Conservation (phyloP, 192 early-diverging fungal species). For the Thamnidium elegans region DNA sequence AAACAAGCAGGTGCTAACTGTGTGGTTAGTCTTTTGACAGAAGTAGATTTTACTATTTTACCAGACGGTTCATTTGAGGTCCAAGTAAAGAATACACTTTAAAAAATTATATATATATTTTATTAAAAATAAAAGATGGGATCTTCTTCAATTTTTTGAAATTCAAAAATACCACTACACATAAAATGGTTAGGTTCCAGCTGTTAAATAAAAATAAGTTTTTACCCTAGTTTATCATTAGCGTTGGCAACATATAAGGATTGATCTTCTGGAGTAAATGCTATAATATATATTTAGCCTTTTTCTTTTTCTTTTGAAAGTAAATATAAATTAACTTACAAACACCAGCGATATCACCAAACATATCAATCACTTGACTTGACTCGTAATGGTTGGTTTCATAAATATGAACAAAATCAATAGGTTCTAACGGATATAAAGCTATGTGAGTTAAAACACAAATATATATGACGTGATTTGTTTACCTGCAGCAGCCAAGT, state of each 20-base stretch:
- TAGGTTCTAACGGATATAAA: slow-evolving; percentile 38
- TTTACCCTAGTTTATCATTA: slow-evolving; percentile 41
- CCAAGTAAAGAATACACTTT: slow-evolving; percentile 8
- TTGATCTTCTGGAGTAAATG: slow-evolving; percentile 51
- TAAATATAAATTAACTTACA: slow-evolving; percentile 5
- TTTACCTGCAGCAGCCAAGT: slow-evolving; percentile 54
- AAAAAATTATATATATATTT: background rate
- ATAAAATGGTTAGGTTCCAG: background rate
- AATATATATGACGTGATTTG: background rate
- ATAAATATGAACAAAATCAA: slow-evolving; percentile 67
- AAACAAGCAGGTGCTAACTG: slow-evolving; percentile 40
- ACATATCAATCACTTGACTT: slow-evolving; percentile 66
- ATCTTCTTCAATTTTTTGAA: slow-evolving; percentile 17
- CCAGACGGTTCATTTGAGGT: slow-evolving; percentile 43
- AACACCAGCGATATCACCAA: slow-evolving; percentile 70
- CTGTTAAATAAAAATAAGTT: background rate
- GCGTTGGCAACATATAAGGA: slow-evolving; percentile 57
- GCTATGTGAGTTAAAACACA: background rate
- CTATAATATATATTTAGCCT: slow-evolving; percentile 2
- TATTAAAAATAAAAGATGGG: slow-evolving; percentile 4
- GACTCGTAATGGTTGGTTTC: slow-evolving; percentile 38
- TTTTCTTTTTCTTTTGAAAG: too few species aligned
- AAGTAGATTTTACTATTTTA: slow-evolving; percentile 33
- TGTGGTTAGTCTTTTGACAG: slow-evolving; percentile 40
- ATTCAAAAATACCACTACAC: slow-evolving; percentile 30